Base-by-base conservation (phyloP, 2,329 filamentous ascomycete species). In the Aspergillus neoniger region DNA sequence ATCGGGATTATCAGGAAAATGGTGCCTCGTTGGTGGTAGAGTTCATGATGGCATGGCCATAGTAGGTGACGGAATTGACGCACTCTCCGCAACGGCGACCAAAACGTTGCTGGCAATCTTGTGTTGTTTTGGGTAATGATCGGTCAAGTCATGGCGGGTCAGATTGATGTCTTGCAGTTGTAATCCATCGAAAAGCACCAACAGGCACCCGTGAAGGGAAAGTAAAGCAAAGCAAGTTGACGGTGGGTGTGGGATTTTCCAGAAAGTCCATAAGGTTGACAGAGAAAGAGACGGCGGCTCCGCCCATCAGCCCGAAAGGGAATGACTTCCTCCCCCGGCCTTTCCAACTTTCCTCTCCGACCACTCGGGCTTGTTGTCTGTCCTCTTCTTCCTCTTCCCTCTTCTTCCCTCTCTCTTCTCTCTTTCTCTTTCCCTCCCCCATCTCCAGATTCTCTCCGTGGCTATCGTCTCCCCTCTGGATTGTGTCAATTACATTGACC, bases 301-400 rank as follows among this genome's bases (percentile, higher is more conserved):
- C 59, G 61, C 53, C 19, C 39, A 47, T 60, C 38, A 60, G 56
- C 59, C 55, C 49, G 44, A 59, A 56, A 39, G 43, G 52, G 58
- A 64, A 59, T 53, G 50, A 63, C 48, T 58, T 56, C 54, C 51
- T 59, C 53, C 57, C 53, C 60, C 59, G 47, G 53, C n/a, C 32
- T 53, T 55, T 59, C 50, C 48, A 36, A 43, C 39, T 43, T 43
- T 43, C 41, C 41, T 36, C 61, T 62, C 57, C 62, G 55, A 55
- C 60, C 59, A 65, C 58, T 66, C 64, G 55, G 62, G 48, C 32
- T 36, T 36, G 32, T 59, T 61, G 58, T 64, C 62, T 66, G 65
- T 66, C 65, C 65, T 64, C 57, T 62, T 64, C 63, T 47, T 61
- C 47, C 41, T 59, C 54, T 48, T 54, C 41, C 41, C 14, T 56